Evolutionary conservation across 2,329 filamentous ascomycete genomes (phyloP), one percentile per base, ranked within the genome.

Genomic region (Amauroascus niger): DNA sequence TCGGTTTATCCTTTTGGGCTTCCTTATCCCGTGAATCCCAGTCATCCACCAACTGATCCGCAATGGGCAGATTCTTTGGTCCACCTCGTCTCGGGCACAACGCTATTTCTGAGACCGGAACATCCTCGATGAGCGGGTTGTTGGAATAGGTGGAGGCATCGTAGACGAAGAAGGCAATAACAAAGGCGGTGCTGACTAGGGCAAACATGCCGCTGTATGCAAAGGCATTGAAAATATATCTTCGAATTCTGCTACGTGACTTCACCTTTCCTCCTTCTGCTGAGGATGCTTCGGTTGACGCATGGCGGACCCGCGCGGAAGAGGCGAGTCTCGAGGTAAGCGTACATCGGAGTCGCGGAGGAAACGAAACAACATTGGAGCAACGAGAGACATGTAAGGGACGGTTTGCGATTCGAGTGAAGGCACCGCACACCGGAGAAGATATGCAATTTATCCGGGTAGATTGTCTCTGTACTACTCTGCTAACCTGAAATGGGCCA

Each of bases 1-100:
- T 87, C 3, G 93, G 93, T 74, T 98, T 98, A 65, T 90, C 80
- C 71, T 88, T 93, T 67, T 84, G 81, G 48, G 74, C 76, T 58
- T 76, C 77, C 71, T 83, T 89, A 54, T 80, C 78, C 13, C 84
- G 80, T 50, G 74, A 81, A 60, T 96, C 91, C 62, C 95, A 83
- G 64, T 97, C 93, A 65, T 95, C 90, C 39, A 98, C 83, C 57
- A 90, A 81, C 22, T 86, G 81, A 59, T 96, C 88, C 18, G 87
- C 84, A 55, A 98, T 93, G 1, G 91, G 93, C 32, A 98, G 73
- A 64, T 98, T 95, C 76, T 98, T 97, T 0, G 91, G 90, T 0
- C 93, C 93, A 53, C 93, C 93, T 55, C 79, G 79, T 59, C 83
- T 80, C 1, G 93, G 93, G 54, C 82, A 83, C 51, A 98, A 74